Evolutionary conservation across 1,139 yeast genomes (phyloP).

Genomic region (Pichia sp.): DNA sequence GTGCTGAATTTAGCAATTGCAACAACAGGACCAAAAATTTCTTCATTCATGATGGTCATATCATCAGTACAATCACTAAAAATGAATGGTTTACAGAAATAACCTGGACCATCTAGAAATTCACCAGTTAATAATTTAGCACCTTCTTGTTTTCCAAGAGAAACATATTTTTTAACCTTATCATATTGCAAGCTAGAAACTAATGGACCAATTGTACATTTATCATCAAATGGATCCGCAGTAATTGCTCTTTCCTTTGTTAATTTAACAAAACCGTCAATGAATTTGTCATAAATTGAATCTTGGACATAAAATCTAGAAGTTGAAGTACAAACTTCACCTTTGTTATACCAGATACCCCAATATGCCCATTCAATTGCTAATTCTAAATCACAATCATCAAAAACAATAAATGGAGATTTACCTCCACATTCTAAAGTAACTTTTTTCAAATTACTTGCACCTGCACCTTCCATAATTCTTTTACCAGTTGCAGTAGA

Average conservation of each 20-base stretch:
- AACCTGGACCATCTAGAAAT: constrained; percentile 54
- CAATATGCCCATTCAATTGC: constrained; percentile 38
- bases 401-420: constrained; percentile 48
- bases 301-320: constrained; percentile 52
- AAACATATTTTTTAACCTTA: constrained; percentile 48
- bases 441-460: constrained; percentile 64
- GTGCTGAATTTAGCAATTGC: constrained; percentile 59
- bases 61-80: constrained; percentile 66
- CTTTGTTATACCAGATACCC: constrained; percentile 48
- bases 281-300: constrained; percentile 43
- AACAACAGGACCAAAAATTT: constrained; percentile 80
- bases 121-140: constrained; percentile 56
- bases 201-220: constrained; percentile 51
- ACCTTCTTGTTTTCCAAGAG: constrained; percentile 47
- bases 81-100: constrained; percentile 70
- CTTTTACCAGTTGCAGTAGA: constrained; percentile 77
- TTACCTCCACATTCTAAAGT: constrained; percentile 68
- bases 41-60: constrained; percentile 65
- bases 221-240: constrained; percentile 70
- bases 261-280: constrained; percentile 34
- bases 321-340: constrained; percentile 58
- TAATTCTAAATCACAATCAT: constrained; percentile 42
- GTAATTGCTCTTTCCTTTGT: constrained; percentile 48
- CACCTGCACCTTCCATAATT: constrained; percentile 68
- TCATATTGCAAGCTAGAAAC: constrained; percentile 45